Base-by-base conservation (phyloP, 176 grass and related monocot species). In the Saccharum officinarum region DNA sequence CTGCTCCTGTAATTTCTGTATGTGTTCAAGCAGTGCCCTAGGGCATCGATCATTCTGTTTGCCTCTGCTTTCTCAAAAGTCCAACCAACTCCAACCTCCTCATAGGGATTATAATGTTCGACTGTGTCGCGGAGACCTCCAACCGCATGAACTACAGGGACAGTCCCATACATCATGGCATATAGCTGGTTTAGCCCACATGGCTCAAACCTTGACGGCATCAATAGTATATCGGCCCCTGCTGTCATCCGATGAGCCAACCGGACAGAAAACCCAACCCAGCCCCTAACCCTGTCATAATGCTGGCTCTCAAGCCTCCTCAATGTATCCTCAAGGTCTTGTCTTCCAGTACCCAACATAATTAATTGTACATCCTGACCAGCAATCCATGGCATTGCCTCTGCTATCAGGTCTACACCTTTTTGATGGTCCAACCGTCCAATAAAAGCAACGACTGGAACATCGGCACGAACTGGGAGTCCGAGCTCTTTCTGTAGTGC, bases 141-240 rank as follows among this genome's bases (percentile, higher is more conserved):
- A n/a, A 99, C 97, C 0, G 92, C 91, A 86, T 99, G 97, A 68
- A 99, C 97, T 12, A 98, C 97, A 1, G 97, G 97, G 46, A 98
- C 60, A 34, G 97, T 98, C 33, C 97, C 97, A 15, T 96, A 98
- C 93, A 98, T 98, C 93, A 99, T 92, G 64, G 92, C 97, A 84
- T 96, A 92, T 34, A 96, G 88, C 86, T 94, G 97, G 80, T 96
- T 99, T 83, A 96, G 44, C 17, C 97, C 97, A 17, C 97, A 99
- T 42, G 93, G 93, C 78, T 99, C 97, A 46, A 94, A 99, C 46
- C 93, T 91, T 55, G 97, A 98, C 4, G 97, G 97, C 97, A 98
- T 98, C 82, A 98, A 69, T 11, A 98, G 72, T 70, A 98, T 57
- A 77, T 98, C 93, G 69, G 97, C 92, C 0, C 93, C 97, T 54